Conservation (phyloP, 495 filamentous ascomycete species). For the Aspergillus nanangensis region DNA sequence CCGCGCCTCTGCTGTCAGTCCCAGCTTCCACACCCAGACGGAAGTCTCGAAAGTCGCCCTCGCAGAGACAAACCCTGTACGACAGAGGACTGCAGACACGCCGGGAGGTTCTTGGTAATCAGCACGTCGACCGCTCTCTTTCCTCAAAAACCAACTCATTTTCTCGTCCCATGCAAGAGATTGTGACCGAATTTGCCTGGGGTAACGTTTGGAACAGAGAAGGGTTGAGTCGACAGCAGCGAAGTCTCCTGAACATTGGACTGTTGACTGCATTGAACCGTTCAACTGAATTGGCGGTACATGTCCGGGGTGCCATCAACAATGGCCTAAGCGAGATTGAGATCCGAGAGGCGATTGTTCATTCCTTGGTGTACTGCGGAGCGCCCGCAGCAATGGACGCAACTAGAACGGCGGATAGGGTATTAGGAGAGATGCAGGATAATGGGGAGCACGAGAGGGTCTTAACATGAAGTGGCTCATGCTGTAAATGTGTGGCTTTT, state of each 20-base stretch:
- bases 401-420: slow-evolving; percentile 18
- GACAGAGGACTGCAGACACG: slow-evolving; percentile 47
- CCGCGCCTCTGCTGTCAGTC: too few species aligned
- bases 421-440: slow-evolving; percentile 13
- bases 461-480: not conserved
- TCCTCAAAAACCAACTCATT: slow-evolving; percentile 40
- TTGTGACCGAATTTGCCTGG: slow-evolving; percentile 51
- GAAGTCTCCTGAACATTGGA: slow-evolving; percentile 47
- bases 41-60: too few species aligned
- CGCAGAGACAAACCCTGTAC: too few species aligned
- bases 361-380: slow-evolving; percentile 51
- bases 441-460: slow-evolving; percentile 10
- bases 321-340: slow-evolving; percentile 49
- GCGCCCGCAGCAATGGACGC: slow-evolving; percentile 53
- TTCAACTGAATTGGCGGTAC: slow-evolving; percentile 44
- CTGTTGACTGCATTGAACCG: slow-evolving; percentile 49
- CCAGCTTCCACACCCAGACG: too few species aligned
- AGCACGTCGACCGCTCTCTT: slow-evolving; percentile 43
- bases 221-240: slow-evolving; percentile 48
- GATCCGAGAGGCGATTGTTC: slow-evolving; percentile 39
- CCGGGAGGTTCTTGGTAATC: slow-evolving; percentile 43
- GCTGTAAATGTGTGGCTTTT: not conserved
- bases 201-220: slow-evolving; percentile 49
- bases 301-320: slow-evolving; percentile 46
- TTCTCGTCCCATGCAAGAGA: slow-evolving; percentile 42